phyloP scores from a whole-genome alignment of 805 yeast genomes.

The Metschnikowia vanudenii region DNA sequence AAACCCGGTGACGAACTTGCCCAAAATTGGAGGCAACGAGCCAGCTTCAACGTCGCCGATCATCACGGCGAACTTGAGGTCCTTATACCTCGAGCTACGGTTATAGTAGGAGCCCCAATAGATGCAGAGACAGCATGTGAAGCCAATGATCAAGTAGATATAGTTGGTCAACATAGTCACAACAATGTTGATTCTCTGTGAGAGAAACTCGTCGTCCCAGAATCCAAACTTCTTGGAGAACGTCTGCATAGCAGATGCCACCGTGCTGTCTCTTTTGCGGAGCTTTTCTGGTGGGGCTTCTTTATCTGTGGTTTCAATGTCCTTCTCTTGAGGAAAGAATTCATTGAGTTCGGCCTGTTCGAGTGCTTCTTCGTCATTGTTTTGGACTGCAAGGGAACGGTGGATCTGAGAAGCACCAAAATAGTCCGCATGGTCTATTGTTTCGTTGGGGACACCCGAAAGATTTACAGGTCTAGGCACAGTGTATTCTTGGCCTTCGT shows the following conservation, averaged over 20 bases:
- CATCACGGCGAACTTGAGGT: slow-evolving; percentile 27
- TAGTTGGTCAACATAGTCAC: slow-evolving; percentile 27
- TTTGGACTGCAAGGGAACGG: slow-evolving; percentile 1
- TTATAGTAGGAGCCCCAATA: slow-evolving; percentile 35
- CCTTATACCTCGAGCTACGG: slow-evolving; percentile 21
- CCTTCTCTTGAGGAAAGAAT: background rate
- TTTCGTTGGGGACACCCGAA: slow-evolving; percentile 5
- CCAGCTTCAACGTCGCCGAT: slow-evolving; percentile 27
- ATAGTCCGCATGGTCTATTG: slow-evolving; percentile 6
- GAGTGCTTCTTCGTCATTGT: background rate
- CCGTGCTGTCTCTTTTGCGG: slow-evolving; percentile 21
- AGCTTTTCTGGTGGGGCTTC: background rate
- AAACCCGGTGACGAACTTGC: slow-evolving; percentile 20
- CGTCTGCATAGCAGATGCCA: slow-evolving; percentile 22
- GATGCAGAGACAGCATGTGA: slow-evolving; percentile 26
- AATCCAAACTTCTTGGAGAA: slow-evolving; percentile 23
- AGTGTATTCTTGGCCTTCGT: background rate
- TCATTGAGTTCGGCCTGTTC: slow-evolving; percentile 2
- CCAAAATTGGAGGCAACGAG: slow-evolving; percentile 25
- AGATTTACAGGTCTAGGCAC: background rate
- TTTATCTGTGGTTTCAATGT: background rate
- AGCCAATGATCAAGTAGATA: slow-evolving; percentile 23
- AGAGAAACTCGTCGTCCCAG: slow-evolving; percentile 31
- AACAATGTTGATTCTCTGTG: slow-evolving; percentile 23
- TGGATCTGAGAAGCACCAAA: slow-evolving; percentile 8